phyloP scores from a whole-genome alignment of 768 basidiomycete genomes.

The Russula brevipes region DNA sequence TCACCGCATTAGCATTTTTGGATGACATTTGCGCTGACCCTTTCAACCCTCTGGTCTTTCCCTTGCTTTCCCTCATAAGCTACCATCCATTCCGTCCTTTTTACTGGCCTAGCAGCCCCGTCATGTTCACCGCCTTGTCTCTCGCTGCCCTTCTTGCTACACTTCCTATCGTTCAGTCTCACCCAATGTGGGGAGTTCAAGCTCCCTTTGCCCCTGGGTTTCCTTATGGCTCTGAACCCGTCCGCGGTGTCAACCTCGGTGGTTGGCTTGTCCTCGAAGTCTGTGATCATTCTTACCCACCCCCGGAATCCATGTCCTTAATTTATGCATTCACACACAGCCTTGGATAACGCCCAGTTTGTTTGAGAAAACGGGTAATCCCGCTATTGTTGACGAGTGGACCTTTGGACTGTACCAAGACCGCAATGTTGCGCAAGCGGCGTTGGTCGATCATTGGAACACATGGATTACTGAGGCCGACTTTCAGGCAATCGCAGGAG shows the following conservation, averaged over 20 bases:
- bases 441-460: constrained; percentile 66
- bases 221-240: constrained; percentile 65
- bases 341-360: constrained; percentile 78
- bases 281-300: constrained; percentile 19
- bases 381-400: constrained; percentile 65
- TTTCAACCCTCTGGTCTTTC: too few relatives aligned
- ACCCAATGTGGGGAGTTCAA: background rate
- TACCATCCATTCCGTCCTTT: constrained; percentile 1
- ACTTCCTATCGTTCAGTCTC: constrained; percentile 29
- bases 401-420: constrained; percentile 67
- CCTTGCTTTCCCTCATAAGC: background rate
- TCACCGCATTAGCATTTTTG: too few relatives aligned
- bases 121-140: constrained; percentile 7
- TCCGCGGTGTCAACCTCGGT: constrained; percentile 82
- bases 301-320: background rate
- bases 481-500: constrained; percentile 66
- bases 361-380: constrained; percentile 60
- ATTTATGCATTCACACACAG: constrained; percentile 27
- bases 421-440: constrained; percentile 42
- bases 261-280: constrained; percentile 57
- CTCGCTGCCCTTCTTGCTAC: constrained; percentile 32
- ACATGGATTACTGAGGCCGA: constrained; percentile 83
- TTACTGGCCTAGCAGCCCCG: constrained; percentile 17
- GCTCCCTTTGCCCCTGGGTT: constrained; percentile 48
- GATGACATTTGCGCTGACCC: too few relatives aligned